Base-by-base conservation (phyloP, 148 eudicot genomes). In the Heliamphora exappendiculata region DNA sequence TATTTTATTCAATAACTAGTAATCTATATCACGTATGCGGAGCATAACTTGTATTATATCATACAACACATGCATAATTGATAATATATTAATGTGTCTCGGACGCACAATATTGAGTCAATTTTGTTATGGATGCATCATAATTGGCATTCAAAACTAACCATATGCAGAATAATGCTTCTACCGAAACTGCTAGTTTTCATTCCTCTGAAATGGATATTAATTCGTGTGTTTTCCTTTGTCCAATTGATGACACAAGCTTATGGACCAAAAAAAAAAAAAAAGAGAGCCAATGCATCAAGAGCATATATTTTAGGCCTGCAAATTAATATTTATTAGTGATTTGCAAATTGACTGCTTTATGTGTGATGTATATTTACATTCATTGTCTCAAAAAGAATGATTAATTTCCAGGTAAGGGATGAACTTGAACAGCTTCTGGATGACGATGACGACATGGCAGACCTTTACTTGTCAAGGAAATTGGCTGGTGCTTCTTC, bases 401-500 rank as follows among this genome's bases (percentile, higher is more conserved):
- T 49, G 28, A 28, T 64, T n/a, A 41, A 22, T 75, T 65, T 78
- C 22, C 74, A 93, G 96, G 91, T 92, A 33, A 85, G 95, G 77
- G 95, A 92, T 76, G 95, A 92, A 82, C 89, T 92, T 2, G 95
- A 92, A 73, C 95, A 92, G 57, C 93, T 92, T 54, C 80, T 92
- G 26, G 97, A 92, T 14, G 97, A 92, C 6, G 97, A 92, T 44
- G 91, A 86, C 60, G 95, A 92, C 82, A 92, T 92, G 97, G 89
- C 84, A 63, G 95, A 90, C 79, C 91, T 92, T 47, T 92, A 92
- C 67, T 73, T 92, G 17, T 85, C 97, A 6, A 86, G 97, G 78
- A 92, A 90, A 75, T 76, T 74, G 44, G 78, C 79, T 5, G 68
- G 63, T 58, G 75, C 75, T 79, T 74, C 86, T 79, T 89, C 95